Conservation (phyloP, 2,329 filamentous ascomycete species). For the Aureobasidium lini region DNA sequence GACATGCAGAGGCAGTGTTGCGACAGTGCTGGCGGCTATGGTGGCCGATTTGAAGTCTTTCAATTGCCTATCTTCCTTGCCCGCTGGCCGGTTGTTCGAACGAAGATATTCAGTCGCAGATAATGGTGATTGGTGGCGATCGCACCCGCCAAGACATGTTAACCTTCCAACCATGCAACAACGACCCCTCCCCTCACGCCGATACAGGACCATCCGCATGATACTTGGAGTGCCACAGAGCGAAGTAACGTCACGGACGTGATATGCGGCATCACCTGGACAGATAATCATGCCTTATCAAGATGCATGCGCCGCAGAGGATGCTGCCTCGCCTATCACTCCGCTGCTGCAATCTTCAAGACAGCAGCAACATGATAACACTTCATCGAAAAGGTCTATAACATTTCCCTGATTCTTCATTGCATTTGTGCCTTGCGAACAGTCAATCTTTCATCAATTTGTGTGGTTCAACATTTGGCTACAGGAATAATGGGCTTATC, state of each 20-base stretch:
- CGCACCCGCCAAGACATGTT: neutral
- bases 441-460: neutral
- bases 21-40: neutral
- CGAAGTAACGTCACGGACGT: neutral
- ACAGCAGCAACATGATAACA: neutral
- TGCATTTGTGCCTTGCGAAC: neutral
- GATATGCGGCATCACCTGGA: constrained; percentile 1
- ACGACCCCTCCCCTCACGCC: neutral
- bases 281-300: neutral
- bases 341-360: neutral
- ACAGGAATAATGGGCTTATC: constrained; percentile 1
- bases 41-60: neutral
- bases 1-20: neutral
- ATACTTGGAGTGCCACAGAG: neutral
- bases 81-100: neutral
- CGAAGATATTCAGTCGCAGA: neutral
- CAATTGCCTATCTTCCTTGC: neutral
- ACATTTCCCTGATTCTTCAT: neutral
- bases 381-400: neutral
- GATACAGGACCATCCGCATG: neutral
- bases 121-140: constrained; percentile 7
- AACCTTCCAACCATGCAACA: neutral
- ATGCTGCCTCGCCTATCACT: constrained; percentile 7
- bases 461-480: neutral
- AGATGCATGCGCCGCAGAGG: neutral